Evolutionary conservation across 2,329 filamentous ascomycete species (phyloP), one percentile per base, ranked within the genome.

Genomic region (Alternaria alternata): DNA sequence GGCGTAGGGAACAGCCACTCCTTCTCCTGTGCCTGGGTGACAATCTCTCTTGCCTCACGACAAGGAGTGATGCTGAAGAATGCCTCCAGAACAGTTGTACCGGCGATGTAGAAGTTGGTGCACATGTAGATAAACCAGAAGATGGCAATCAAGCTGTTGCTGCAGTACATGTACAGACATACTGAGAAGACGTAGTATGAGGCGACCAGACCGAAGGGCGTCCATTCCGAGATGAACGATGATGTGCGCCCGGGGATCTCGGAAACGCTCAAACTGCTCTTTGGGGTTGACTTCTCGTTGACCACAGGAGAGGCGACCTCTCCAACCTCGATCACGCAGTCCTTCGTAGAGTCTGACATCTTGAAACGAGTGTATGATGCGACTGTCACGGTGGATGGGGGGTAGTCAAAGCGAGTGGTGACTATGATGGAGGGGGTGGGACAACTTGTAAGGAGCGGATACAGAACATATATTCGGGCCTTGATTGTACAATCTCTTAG

Each of bases 111-210:
- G 55, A 79, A 80, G 65, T 82, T 82, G 39, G 79, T 80, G 32
- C 73, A 75, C 66, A 81, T 74, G 67, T 81, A 82, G 47, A 81
- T 69, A 65, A 81, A 81, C 79, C 79, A 82, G 66, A 82, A 82
- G 20, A 81, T 68, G 36, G 76, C 73, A 24, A 79, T 79, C 42
- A 78, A 56, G 22, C 64, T 59, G 14, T 76, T 68, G 41, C 73
- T 76, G 55, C 74, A 76, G 54, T 80, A 76, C 70, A 79, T 80
- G 70, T 81, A 81, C 20, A 81, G 66, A 30, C 73, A 80, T 46
- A 75, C 75, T 7, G 79, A 81, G 62, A 80, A 79, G 53, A 79
- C 65, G 44, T 79, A 81, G 64, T 81, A 81, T 3, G 77, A 79
- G 28, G 69, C 61, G n/a, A 81, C 77, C 5, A 81, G 72, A 44